A percentile compares a stretch with the other conserved stretches of the same genome.
phyloP scores from a whole-genome alignment of 108 stramenopile genomes.

The Parietichytrium sp. region DNA sequence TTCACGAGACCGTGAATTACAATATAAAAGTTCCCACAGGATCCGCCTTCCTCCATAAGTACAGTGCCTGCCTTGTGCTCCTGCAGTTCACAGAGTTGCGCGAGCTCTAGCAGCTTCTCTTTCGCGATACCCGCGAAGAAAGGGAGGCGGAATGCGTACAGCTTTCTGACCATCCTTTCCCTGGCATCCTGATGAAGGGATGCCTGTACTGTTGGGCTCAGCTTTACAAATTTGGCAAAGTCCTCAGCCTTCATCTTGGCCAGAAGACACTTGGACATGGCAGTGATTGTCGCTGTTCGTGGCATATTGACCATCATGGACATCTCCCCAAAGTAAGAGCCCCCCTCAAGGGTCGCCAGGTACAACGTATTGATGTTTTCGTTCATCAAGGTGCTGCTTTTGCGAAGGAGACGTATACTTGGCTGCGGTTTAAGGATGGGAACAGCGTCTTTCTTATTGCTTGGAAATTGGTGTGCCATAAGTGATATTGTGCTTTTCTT shows the following conservation, averaged over 20 bases:
- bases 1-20: neutral
- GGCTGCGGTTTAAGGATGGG: neutral
- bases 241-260: neutral
- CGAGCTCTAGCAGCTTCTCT: neutral
- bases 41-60: neutral
- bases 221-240: neutral
- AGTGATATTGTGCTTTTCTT: no score
- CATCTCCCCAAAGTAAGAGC: slow-evolving; percentile 38
- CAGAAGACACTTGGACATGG: neutral
- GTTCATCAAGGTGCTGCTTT: neutral
- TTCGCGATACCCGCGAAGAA: neutral
- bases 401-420: neutral
- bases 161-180: slow-evolving; percentile 12
- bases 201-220: neutral
- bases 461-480: no score
- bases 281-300: neutral
- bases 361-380: neutral
- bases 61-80: neutral
- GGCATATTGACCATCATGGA: slow-evolving; percentile 3
- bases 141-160: neutral
- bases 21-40: slow-evolving; percentile 27
- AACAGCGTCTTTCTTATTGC: no score
- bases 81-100: neutral
- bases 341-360: neutral
- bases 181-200: neutral